Evolutionary conservation across 2,329 filamentous ascomycete genomes (phyloP).

Genomic region (Graphiopsis chlorocephala): DNA sequence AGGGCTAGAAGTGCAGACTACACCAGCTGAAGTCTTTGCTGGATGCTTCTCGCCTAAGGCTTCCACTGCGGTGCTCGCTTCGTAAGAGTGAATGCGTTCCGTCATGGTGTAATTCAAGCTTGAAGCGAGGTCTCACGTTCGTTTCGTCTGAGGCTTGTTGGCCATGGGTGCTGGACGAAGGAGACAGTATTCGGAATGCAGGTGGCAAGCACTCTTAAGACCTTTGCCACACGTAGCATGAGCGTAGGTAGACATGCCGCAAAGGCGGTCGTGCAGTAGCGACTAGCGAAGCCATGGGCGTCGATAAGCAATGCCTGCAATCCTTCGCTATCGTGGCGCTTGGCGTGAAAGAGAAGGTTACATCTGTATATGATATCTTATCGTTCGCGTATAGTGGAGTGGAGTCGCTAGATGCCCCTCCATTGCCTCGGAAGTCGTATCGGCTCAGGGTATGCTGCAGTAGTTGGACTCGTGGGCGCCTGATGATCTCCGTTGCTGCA

Average conservation of each 20-base stretch:
- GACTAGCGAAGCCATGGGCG: neutral
- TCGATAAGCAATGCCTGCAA: constrained; percentile 2
- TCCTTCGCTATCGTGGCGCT: neutral
- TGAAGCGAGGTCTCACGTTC: neutral
- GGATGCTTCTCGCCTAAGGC: neutral
- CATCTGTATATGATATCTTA: constrained; percentile 2
- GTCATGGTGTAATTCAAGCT: neutral
- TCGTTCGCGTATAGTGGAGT: constrained; percentile 2
- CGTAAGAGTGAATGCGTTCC: neutral
- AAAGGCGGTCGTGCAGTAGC: neutral
- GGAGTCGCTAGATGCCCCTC: neutral
- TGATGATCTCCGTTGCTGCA: neutral
- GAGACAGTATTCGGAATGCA: neutral
- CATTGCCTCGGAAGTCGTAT: neutral
- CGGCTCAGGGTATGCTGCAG: neutral
- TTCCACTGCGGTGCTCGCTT: neutral
- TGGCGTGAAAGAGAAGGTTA: constrained; percentile 5
- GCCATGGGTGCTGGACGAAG: neutral
- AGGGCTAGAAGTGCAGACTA: neutral
- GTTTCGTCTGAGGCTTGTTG: neutral
- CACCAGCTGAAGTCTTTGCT: neutral
- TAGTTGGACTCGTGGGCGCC: neutral
- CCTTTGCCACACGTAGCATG: neutral
- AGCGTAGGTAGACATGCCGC: neutral
- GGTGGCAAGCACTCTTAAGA: neutral